Evolutionary conservation across 495 filamentous ascomycete genomes (phyloP).

Genomic region (Penicillium cataractarum): DNA sequence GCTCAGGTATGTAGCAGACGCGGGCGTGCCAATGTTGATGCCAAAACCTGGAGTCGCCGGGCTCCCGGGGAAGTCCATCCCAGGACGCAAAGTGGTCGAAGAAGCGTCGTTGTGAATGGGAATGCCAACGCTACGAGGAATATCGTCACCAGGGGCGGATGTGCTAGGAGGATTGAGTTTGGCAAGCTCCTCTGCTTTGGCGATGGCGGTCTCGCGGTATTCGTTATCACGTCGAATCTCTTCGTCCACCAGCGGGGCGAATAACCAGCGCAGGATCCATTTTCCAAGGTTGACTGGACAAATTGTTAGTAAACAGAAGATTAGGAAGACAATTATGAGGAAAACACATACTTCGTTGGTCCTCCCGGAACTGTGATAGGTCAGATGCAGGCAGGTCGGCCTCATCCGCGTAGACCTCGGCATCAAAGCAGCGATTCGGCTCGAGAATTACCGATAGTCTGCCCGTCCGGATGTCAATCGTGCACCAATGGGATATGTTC

Average conservation of each 20-base stretch:
- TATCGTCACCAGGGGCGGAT: constrained; percentile 63
- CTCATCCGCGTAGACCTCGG: constrained; percentile 95
- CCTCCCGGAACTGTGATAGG: constrained; percentile 78
- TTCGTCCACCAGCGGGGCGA: constrained; percentile 85
- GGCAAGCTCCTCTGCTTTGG: constrained; percentile 59
- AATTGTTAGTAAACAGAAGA: constrained; percentile 20
- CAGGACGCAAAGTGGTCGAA: constrained; percentile 65
- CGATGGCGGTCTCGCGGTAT: constrained; percentile 68
- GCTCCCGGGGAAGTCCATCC: constrained; percentile 58
- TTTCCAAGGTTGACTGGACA: constrained; percentile 93
- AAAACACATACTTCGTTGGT: constrained; percentile 82
- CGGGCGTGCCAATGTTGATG: constrained; percentile 31
- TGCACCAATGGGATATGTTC: constrained; percentile 92
- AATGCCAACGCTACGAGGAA: constrained; percentile 51
- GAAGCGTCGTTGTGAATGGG: constrained; percentile 45
- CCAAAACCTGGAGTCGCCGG: constrained; percentile 71
- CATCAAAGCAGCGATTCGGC: constrained; percentile 96
- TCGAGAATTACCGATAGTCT: constrained; percentile 88
- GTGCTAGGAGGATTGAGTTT: constrained; percentile 57
- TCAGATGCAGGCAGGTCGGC: constrained; percentile 62
- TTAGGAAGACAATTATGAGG: neutral
- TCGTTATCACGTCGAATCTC: constrained; percentile 79
- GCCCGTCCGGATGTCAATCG: constrained; percentile 90
- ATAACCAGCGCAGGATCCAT: constrained; percentile 94
- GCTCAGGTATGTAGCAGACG: constrained; percentile 28